Percentiles rank a stretch among this genome's conserved stretches.
Evolutionary conservation across 257 asterid species (phyloP).

Genomic region (Apocynum venetum): DNA sequence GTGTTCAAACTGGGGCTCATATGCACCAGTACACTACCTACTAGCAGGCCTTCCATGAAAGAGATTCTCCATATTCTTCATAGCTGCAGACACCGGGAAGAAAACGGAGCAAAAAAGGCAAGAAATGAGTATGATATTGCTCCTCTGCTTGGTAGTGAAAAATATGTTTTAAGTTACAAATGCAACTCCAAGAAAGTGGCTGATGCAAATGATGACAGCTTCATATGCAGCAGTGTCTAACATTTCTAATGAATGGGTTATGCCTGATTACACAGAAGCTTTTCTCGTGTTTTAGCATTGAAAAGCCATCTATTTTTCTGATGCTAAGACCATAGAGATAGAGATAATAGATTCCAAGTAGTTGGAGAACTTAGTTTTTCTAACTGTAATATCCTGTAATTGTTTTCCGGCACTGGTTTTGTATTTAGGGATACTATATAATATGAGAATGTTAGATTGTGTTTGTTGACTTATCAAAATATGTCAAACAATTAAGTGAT

Average conservation of each 20-base stretch:
- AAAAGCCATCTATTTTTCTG: no score
- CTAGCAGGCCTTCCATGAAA: slow-evolving; percentile 75
- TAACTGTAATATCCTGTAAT: no score
- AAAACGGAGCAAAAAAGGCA: slow-evolving; percentile 21
- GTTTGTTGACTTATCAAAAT: no score
- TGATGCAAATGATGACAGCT: slow-evolving; percentile 37
- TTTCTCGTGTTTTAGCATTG: no score
- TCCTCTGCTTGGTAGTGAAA: slow-evolving; percentile 59
- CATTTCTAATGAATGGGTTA: not conserved
- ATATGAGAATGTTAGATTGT: no score
- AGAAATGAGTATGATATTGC: slow-evolving; percentile 44
- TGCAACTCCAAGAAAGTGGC: slow-evolving; percentile 45
- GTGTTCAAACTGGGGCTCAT: slow-evolving; percentile 67
- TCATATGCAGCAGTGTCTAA: slow-evolving; percentile 31
- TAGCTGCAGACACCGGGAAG: slow-evolving; percentile 26
- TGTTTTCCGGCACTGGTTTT: no score
- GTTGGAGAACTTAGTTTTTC: no score
- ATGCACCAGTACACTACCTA: slow-evolving; percentile 60
- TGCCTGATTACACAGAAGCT: not conserved
- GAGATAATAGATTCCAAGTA: no score
- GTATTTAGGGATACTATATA: no score
- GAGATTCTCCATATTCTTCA: slow-evolving; percentile 59
- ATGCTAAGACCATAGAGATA: no score
- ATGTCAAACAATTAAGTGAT: no score
- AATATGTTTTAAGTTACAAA: slow-evolving; percentile 52